Percentiles rank a stretch among this genome's conserved stretches.
These are phyloP conservation scores for Fusarium sambucinum DNA, from an alignment of 2,329 filamentous ascomycete genomes.

Conservation along the genomic window DNA sequence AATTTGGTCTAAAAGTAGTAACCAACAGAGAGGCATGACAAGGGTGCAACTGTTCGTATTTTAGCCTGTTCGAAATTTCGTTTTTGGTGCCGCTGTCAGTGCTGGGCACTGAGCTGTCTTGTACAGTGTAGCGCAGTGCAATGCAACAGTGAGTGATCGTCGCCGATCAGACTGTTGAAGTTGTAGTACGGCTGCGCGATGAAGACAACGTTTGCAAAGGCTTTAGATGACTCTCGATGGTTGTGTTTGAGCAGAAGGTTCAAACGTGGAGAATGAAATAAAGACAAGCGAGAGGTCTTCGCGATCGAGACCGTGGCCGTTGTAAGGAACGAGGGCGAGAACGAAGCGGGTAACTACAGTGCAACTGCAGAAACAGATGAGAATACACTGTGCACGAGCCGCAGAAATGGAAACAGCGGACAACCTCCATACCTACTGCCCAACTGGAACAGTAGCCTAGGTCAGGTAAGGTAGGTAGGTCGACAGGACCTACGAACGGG, in stretches of 20 bases:
- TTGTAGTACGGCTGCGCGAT: neutral
- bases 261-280: constrained; percentile 21
- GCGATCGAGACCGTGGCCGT: constrained; percentile 25
- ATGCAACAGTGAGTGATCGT: neutral
- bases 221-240: constrained; percentile 5
- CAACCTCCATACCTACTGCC: neutral
- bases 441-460: too few species aligned
- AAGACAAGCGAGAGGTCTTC: constrained; percentile 15
- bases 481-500: neutral
- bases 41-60: constrained; percentile 33
- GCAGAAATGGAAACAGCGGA: constrained; percentile 1
- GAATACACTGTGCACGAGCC: constrained; percentile 24
- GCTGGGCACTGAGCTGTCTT: constrained; percentile 1
- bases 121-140: neutral
- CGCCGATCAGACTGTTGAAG: neutral
- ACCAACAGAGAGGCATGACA: constrained; percentile 2
- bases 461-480: too few species aligned
- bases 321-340: constrained; percentile 28
- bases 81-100: constrained; percentile 3
- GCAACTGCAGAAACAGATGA: neutral
- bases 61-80: constrained; percentile 25
- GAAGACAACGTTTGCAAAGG: constrained; percentile 1
- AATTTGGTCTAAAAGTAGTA: constrained; percentile 14
- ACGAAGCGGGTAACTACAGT: constrained; percentile 29
- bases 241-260: neutral